Evolutionary conservation across 768 basidiomycete species (phyloP).

Genomic region (Hericium coralloides): DNA sequence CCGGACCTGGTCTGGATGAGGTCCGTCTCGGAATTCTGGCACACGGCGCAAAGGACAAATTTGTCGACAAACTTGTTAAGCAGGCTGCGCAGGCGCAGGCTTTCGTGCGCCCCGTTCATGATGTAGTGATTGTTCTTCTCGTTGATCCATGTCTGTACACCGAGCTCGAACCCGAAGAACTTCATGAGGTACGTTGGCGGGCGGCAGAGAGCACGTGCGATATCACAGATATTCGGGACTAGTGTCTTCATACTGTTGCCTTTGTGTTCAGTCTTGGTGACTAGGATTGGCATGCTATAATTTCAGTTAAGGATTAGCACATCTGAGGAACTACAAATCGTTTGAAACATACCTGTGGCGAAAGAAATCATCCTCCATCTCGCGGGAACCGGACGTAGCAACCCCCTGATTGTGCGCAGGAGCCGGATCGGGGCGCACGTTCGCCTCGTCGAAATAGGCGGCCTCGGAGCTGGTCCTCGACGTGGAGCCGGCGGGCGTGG

Average conservation of each 20-base stretch:
- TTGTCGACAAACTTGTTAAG: slow-evolving; percentile 97
- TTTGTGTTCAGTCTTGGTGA: slow-evolving; percentile 96
- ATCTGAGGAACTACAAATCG: not conserved
- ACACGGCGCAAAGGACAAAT: slow-evolving; percentile 92
- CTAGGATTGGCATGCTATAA: slow-evolving; percentile 84
- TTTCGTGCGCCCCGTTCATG: slow-evolving; percentile 94
- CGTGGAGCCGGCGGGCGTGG: no score
- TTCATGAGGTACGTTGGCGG: slow-evolving; percentile 97
- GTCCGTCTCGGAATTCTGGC: slow-evolving; percentile 99
- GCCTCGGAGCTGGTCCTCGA: no score
- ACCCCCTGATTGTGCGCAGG: no score
- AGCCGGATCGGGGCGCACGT: no score
- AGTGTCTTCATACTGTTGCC: slow-evolving; percentile 99
- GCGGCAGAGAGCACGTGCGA: slow-evolving; percentile 89
- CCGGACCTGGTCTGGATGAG: slow-evolving; percentile 84
- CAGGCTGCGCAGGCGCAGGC: slow-evolving; percentile 85
- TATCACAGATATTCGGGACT: slow-evolving; percentile 96
- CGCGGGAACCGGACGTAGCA: no score
- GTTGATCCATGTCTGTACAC: slow-evolving; percentile 93
- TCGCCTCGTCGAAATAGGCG: no score
- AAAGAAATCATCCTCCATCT: slow-evolving; percentile 95
- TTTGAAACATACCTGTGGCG: slow-evolving; percentile 72
- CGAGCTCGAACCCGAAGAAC: slow-evolving; percentile 98
- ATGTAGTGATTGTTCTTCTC: slow-evolving; percentile 97
- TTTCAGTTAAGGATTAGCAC: not conserved